Base-by-base conservation (phyloP, 805 yeast species). In the Candida andamanensis region DNA sequence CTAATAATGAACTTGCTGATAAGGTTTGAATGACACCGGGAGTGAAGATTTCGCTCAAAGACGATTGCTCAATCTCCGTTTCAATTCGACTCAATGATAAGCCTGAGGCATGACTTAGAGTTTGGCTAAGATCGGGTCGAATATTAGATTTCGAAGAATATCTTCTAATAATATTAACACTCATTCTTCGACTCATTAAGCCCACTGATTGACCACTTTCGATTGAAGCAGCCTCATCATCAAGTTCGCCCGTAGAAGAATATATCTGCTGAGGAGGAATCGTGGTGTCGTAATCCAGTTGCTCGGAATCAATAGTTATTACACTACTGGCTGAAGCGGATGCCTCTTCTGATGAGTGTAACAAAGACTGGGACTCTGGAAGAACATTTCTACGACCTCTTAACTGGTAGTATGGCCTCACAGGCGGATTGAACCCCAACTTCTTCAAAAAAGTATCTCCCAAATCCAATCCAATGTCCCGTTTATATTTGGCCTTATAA, bases 401-500 rank as follows among this genome's bases (percentile, higher is more conserved):
- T 14, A n/a, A 10, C 11, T 13, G 15, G 15, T 48, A 35, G 67
- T 67, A 62, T 5, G 60, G 56, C 34, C 68, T 40, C 6, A 25
- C 22, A 1, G 58, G 58, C 5, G 50, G 39, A 15, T 41, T 23
- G 30, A 45, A 42, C 7, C 67, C 67, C 4, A 60, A 30, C 13
- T 31, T 34, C 5, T 43, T 30, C 14, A 58, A 36, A 4, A 61
- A 34, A 23, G 36, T 35, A 39, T 63, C 69, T n/a, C 69, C 69
- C 11, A 62, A 27, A 12, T 63, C 68, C 8, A 57, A 29, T 8
- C 65, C 67, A 23, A 40, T 37, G 36, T 59, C 62, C 24, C 54
- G 44, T 17, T 42, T 40, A n/a, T 45, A 36, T 30, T 45, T 47
- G 17, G 27, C 41, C 9, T 39, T 41, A 16, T 42, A 43, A 32